These are phyloP conservation scores for Aciculosporium take DNA, from an alignment of 2,329 filamentous ascomycete species.

Conservation along the genomic window DNA sequence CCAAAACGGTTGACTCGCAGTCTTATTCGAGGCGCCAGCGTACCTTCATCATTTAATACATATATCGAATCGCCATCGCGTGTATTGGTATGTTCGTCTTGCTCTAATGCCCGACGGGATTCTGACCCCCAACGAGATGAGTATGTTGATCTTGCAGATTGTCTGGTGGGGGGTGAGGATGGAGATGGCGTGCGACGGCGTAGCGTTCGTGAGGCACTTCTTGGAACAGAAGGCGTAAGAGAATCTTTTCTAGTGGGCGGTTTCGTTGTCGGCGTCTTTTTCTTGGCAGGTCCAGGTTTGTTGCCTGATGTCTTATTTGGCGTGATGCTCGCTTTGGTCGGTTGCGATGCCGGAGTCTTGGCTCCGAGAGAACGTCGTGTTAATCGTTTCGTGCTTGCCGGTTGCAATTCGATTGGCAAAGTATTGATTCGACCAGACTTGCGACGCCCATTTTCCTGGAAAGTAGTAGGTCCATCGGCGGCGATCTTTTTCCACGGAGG, in stretches of 20 bases:
- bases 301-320: constrained; percentile 16
- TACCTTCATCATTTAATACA: constrained; percentile 10
- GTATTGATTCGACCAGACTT: constrained; percentile 52
- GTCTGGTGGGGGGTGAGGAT: constrained; percentile 23
- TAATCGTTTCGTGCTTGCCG: constrained; percentile 34
- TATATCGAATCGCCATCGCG: constrained; percentile 8
- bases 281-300: constrained; percentile 15
- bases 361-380: constrained; percentile 28
- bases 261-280: constrained; percentile 16
- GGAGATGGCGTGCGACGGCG: constrained; percentile 29
- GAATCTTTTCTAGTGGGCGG: constrained; percentile 16
- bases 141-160: constrained; percentile 28
- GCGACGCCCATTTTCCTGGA: constrained; percentile 57
- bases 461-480: constrained; percentile 77
- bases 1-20: constrained; percentile 26
- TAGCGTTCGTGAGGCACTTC: constrained; percentile 17
- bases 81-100: constrained; percentile 7
- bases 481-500: constrained; percentile 86
- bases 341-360: constrained; percentile 18
- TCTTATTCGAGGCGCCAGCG: constrained; percentile 32
- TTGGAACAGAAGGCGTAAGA: constrained; percentile 10
- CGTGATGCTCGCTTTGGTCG: constrained; percentile 15
- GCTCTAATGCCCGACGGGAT: constrained; percentile 23
- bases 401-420: constrained; percentile 38
- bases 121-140: constrained; percentile 26